Conservation (phyloP, 2,329 filamentous ascomycete species). For the Claviceps purpurea region DNA sequence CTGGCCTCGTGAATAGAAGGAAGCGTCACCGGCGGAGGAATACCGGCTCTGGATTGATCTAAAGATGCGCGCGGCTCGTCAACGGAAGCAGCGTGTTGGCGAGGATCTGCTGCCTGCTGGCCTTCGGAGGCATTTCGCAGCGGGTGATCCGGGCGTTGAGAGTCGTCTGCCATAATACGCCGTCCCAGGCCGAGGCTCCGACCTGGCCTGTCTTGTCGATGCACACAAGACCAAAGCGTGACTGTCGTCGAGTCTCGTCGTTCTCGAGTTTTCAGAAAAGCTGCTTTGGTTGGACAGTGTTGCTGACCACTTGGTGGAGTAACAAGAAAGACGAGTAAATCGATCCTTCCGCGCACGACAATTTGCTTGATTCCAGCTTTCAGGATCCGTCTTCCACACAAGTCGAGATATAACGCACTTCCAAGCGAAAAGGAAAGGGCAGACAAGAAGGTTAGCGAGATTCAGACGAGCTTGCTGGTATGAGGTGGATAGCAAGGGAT, state of each 20-base stretch:
- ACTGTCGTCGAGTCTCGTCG: constrained; percentile 5
- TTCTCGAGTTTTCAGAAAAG: neutral
- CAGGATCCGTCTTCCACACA: no score
- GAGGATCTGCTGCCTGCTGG: constrained; percentile 4
- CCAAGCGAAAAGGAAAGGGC: neutral
- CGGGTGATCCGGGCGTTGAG: constrained; percentile 23
- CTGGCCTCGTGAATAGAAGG: constrained; percentile 37
- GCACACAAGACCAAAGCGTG: constrained; percentile 7
- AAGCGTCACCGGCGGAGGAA: constrained; percentile 32
- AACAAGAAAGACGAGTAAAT: neutral
- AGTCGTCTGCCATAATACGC: constrained; percentile 27
- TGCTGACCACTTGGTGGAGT: neutral
- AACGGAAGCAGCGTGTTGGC: constrained; percentile 3
- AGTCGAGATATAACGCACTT: no score
- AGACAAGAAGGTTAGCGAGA: neutral
- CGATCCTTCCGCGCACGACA: neutral
- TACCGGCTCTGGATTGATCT: constrained; percentile 17
- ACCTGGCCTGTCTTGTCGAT: constrained; percentile 14
- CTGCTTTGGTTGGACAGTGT: constrained; percentile 5
- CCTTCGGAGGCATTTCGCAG: constrained; percentile 24
- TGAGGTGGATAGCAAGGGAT: neutral
- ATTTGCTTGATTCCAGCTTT: no score
- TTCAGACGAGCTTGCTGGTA: neutral
- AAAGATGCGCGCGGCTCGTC: constrained; percentile 10
- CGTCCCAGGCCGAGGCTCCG: constrained; percentile 9